phyloP scores from a whole-genome alignment of 2,329 filamentous ascomycete species.

The Coleophoma cylindrospora region DNA sequence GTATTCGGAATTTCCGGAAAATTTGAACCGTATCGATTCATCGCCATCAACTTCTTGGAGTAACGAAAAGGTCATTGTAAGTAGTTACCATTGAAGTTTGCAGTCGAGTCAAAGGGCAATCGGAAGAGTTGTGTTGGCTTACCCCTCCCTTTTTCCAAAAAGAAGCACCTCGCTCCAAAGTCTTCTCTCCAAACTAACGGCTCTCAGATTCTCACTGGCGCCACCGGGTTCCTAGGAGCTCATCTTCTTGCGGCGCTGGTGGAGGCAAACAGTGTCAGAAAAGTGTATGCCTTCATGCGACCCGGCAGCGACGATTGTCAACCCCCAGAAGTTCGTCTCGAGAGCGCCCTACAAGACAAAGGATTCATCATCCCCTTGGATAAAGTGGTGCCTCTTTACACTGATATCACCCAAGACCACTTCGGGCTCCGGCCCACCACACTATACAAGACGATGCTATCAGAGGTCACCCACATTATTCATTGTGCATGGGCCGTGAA shows the following conservation, averaged over 20 bases:
- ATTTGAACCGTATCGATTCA: too few relatives aligned
- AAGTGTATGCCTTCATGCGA: slow-evolving; percentile 48
- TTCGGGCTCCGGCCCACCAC: slow-evolving; percentile 29
- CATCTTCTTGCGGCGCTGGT: slow-evolving; percentile 55
- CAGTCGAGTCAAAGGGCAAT: background rate
- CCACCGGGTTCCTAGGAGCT: slow-evolving; percentile 60
- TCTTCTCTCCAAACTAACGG: background rate
- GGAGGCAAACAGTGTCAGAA: slow-evolving; percentile 46
- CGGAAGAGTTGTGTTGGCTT: background rate
- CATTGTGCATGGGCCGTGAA: slow-evolving; percentile 51
- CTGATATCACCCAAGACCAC: slow-evolving; percentile 30
- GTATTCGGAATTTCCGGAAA: too few relatives aligned
- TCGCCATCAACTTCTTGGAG: too few relatives aligned
- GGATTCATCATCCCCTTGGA: slow-evolving; percentile 24
- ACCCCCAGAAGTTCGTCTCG: slow-evolving; percentile 7
- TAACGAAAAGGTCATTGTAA: too few relatives aligned
- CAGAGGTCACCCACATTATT: slow-evolving; percentile 36
- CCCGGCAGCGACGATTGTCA: slow-evolving; percentile 19
- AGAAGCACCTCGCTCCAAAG: too few relatives aligned
- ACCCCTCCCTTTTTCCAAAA: too few relatives aligned
- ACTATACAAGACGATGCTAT: slow-evolving; percentile 12
- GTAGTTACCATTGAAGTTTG: too few relatives aligned
- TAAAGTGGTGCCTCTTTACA: slow-evolving; percentile 32
- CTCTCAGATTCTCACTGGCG: slow-evolving; percentile 50
- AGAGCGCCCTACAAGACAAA: slow-evolving; percentile 25